Conservation (phyloP, 2,329 filamentous ascomycete species). For the Phyllosticta citriasiana region DNA sequence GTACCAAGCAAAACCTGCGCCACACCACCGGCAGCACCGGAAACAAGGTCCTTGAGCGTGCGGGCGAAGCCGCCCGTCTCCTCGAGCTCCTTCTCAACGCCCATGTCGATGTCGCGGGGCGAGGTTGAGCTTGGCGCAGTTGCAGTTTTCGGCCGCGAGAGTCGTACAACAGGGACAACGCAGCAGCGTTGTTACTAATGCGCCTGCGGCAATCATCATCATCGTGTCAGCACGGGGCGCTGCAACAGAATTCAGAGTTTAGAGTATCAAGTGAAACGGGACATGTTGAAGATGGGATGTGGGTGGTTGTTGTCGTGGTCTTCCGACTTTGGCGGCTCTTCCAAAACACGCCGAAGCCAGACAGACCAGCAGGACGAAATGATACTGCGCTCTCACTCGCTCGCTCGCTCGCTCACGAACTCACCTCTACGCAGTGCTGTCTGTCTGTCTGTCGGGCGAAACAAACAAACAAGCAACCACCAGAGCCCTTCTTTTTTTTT, state of each 20-base stretch:
- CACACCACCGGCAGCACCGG: slow-evolving; percentile 82
- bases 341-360: no score
- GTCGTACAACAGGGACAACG: background rate
- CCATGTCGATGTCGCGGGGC: slow-evolving; percentile 14
- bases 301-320: no score
- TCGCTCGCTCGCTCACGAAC: no score
- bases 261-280: no score
- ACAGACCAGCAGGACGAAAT: no score
- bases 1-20: slow-evolving; percentile 88
- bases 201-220: no score
- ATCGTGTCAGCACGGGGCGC: background rate
- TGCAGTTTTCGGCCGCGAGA: background rate
- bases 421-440: no score
- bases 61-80: slow-evolving; percentile 24
- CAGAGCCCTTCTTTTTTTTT: background rate
- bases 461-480: background rate
- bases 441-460: no score
- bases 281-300: no score
- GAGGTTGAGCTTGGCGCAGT: background rate
- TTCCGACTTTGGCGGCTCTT: no score
- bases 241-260: background rate
- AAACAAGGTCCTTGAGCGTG: slow-evolving; percentile 76
- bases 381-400: background rate
- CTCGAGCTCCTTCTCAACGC: slow-evolving; percentile 31
- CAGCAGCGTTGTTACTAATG: background rate